Evolutionary conservation across 257 asterid species (phyloP).

Genomic region (Lycium barbarum): DNA sequence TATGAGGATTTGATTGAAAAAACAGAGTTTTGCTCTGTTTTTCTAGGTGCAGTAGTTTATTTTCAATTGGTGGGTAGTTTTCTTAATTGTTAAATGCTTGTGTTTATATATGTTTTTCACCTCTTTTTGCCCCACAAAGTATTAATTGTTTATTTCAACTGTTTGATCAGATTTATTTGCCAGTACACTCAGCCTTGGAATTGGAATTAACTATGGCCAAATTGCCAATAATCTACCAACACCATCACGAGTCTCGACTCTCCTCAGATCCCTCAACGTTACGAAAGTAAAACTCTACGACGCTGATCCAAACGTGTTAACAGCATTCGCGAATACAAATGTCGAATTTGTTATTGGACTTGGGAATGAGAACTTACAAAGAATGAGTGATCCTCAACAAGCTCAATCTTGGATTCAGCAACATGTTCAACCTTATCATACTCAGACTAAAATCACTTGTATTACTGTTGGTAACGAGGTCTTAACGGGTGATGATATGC

Average conservation of each 20-base stretch:
- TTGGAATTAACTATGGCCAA: conserved; percentile 94
- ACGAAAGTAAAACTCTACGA: conserved; percentile 79
- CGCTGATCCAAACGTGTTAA: conserved; percentile 73
- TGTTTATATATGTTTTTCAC: neutral
- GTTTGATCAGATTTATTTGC: conserved; percentile 46
- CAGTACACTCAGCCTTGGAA: conserved; percentile 44
- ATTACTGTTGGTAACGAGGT: conserved; percentile 85
- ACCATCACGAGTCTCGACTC: conserved; percentile 67
- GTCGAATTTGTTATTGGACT: conserved; percentile 77
- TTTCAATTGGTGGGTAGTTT: neutral
- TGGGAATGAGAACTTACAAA: conserved; percentile 68
- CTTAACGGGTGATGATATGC: conserved; percentile 60
- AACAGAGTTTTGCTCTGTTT: neutral
- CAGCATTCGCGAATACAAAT: conserved; percentile 65
- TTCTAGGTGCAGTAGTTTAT: neutral
- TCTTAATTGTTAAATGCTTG: neutral
- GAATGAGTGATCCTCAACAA: conserved; percentile 64
- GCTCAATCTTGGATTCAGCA: conserved; percentile 80
- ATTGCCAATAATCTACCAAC: conserved; percentile 84
- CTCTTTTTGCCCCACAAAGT: neutral
- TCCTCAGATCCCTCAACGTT: conserved; percentile 66
- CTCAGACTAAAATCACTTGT: conserved; percentile 71
- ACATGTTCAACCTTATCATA: conserved; percentile 68
- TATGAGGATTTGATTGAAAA: neutral
- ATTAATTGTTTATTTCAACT: conserved; percentile 18